phyloP scores from a whole-genome alignment of 2,329 filamentous ascomycete genomes.

The Talaromyces sp. region DNA sequence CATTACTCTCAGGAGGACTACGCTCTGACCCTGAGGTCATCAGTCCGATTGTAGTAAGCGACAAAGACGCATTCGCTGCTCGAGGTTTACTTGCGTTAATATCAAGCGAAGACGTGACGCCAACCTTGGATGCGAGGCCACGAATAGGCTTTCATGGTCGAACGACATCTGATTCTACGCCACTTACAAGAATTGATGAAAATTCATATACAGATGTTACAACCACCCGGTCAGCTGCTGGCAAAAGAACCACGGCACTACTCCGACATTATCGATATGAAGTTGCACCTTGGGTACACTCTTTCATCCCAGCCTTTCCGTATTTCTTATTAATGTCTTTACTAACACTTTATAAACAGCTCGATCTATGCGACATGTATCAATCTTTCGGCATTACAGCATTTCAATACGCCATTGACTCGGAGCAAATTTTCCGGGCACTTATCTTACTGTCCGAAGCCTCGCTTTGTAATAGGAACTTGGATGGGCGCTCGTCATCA shows the following conservation, averaged over 20 bases:
- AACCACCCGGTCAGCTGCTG: neutral
- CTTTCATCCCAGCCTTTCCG: neutral
- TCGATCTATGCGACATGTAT: slow-evolving; percentile 44
- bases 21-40: neutral
- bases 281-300: slow-evolving; percentile 46
- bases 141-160: neutral
- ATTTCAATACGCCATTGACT: slow-evolving; percentile 27
- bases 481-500: neutral
- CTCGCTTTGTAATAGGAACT: neutral
- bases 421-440: neutral
- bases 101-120: neutral
- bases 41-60: neutral
- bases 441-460: slow-evolving; percentile 1
- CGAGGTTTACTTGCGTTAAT: neutral
- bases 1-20: neutral
- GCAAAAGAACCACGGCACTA: neutral
- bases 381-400: slow-evolving; percentile 43
- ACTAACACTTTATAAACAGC: slow-evolving; percentile 25
- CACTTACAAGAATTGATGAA: neutral
- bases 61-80: neutral
- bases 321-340: neutral
- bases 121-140: neutral
- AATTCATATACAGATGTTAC: neutral
- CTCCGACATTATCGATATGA: slow-evolving; percentile 47
- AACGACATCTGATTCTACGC: neutral